phyloP scores from a whole-genome alignment of 2,329 filamentous ascomycete genomes.

The Colletotrichum tabaci region DNA sequence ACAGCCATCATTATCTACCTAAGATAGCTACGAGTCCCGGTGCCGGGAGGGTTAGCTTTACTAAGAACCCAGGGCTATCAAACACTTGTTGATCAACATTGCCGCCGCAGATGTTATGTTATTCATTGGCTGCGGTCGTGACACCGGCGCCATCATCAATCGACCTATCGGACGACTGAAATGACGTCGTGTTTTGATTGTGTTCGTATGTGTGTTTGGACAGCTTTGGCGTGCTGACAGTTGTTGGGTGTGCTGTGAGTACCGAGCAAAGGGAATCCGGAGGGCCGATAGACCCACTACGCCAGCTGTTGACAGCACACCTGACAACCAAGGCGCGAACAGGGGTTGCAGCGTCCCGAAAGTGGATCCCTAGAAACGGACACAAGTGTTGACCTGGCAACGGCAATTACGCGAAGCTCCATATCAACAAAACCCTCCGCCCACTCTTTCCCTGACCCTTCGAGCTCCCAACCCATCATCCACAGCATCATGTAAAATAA shows the following conservation, averaged over 20 bases:
- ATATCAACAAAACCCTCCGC: constrained; percentile 43
- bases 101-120: neutral
- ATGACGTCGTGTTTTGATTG: constrained; percentile 26
- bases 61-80: too few relatives aligned
- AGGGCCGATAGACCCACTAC: neutral
- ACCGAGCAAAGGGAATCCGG: neutral
- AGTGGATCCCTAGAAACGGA: neutral
- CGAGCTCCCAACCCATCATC: constrained; percentile 19
- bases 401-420: constrained; percentile 40
- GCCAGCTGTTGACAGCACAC: constrained; percentile 25
- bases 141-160: neutral
- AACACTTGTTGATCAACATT: constrained; percentile 15
- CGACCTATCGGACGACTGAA: neutral
- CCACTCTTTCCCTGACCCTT: constrained; percentile 28
- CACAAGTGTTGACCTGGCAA: constrained; percentile 36
- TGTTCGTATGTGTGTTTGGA: neutral
- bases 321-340: constrained; percentile 16
- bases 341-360: constrained; percentile 38
- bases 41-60: too few relatives aligned
- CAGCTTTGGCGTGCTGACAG: neutral
- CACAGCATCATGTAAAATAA: constrained; percentile 38
- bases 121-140: neutral
- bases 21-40: too few relatives aligned
- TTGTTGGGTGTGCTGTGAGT: neutral
- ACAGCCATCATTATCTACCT: neutral